Base-by-base conservation (phyloP, 495 filamentous ascomycete genomes). In the Tuber microsphaerosporum region DNA sequence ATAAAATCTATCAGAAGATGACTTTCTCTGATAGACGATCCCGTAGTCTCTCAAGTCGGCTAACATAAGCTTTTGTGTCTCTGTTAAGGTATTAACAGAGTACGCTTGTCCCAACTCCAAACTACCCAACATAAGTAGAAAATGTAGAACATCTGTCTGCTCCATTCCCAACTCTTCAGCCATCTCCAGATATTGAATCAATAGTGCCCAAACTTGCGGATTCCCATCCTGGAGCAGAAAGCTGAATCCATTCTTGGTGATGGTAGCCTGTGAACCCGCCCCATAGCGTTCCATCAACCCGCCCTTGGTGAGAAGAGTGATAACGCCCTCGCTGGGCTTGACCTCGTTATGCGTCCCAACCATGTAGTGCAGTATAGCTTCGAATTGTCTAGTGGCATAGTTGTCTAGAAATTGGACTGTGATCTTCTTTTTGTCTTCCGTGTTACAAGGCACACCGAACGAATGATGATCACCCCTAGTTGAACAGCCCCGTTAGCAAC, bases 181-280 rank as follows among this genome's bases (percentile, higher is more conserved):
- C 72, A 92, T 91, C 75, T 97, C 91, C 43, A 98, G 90, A 85
- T 97, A 98, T 44, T 97, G 90, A 48, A 99, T 91, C 9, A 99
- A 86, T 39, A 99, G 88, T 42, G 92, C 92, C 95, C 95, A 99
- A 69, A 99, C 93, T 83, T 99, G 95, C 7, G 94, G 92, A 82
- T 97, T 97, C 75, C 94, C 89, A 80, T 97, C 95, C 81, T 98
- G 95, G 0, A 99, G 86, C 16, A 99, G 87, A 78, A 99, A 99
- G 1, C 92, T 92, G 81, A 99, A 99, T 8, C 95, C 95, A 26
- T 91, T 89, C 82, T 97, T 89, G 1, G 96, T 98, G 76, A 99
- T 99, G 4, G 87, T 88, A 31, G 88, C 86, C 51, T 85, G 87
- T 22, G 86, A 85, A 45, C 86, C 87, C 48, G 86, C 85, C 19